phyloP scores from a whole-genome alignment of 768 basidiomycete species.

The Mycena sanguinolenta region DNA sequence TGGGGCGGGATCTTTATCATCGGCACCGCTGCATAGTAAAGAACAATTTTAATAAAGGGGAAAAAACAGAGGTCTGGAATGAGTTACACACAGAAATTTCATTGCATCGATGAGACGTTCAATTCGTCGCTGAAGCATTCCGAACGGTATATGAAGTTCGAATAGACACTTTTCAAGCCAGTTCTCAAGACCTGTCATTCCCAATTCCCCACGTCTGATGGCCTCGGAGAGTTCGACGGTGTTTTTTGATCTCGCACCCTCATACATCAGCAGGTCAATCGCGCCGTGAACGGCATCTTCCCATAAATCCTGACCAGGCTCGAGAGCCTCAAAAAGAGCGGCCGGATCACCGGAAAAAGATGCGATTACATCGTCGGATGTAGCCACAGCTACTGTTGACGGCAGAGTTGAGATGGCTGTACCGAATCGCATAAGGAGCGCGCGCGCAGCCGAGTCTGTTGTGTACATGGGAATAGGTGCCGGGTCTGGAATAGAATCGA shows the following conservation, averaged over 20 bases:
- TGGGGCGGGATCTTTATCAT: neutral
- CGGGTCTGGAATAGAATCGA: too few species aligned
- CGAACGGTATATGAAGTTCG: neutral
- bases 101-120: neutral
- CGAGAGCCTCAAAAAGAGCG: neutral
- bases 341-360: neutral
- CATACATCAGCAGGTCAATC: too few species aligned
- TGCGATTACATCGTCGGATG: too few species aligned
- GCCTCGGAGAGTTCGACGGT: too few species aligned
- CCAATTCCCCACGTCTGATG: neutral
- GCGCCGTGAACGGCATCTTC: neutral
- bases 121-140: neutral
- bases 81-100: neutral
- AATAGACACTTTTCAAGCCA: neutral
- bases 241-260: too few species aligned
- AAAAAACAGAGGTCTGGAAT: neutral
- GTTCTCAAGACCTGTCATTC: neutral
- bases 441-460: too few species aligned
- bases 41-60: too few species aligned
- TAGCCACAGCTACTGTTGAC: too few species aligned
- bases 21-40: neutral
- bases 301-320: neutral
- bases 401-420: too few species aligned
- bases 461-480: too few species aligned
- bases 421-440: too few species aligned